These are phyloP conservation scores for Xylariaceae sp. DNA, from an alignment of 2,329 filamentous ascomycete species.

Conservation along the genomic window DNA sequence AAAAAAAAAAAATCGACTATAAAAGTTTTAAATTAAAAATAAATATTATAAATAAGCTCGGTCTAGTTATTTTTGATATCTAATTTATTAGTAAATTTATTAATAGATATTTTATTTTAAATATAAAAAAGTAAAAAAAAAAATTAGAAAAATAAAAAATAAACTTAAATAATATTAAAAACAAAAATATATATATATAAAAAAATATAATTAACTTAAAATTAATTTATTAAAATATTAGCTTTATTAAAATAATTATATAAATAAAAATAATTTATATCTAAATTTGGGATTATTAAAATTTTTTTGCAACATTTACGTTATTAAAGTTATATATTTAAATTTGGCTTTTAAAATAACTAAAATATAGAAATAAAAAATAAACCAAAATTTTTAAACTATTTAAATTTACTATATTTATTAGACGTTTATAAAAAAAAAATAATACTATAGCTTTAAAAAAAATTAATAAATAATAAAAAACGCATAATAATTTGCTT, in stretches of 20 bases:
- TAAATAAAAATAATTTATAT: too few species aligned
- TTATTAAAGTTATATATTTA: too few species aligned
- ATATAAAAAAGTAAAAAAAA: too few species aligned
- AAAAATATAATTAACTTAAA: background rate
- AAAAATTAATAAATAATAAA: background rate
- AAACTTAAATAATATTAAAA: background rate
- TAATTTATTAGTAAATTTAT: background rate
- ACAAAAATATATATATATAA: background rate
- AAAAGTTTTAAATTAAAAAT: background rate
- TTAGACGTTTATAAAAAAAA: background rate
- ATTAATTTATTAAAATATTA: background rate
- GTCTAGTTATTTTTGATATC: background rate
- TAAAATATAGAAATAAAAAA: too few species aligned
- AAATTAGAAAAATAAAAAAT: too few species aligned
- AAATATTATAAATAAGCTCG: background rate
- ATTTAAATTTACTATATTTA: conserved; percentile 2
- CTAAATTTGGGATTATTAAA: too few species aligned
- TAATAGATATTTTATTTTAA: background rate
- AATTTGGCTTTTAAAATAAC: too few species aligned
- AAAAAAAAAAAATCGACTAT: background rate
- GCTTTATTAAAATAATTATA: background rate
- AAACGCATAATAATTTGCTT: too few species aligned
- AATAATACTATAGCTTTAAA: background rate
- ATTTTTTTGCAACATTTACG: too few species aligned
- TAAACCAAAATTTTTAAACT: too few species aligned